A percentile compares a stretch with the other conserved stretches of the same genome.
phyloP scores from a whole-genome alignment of 2,329 filamentous ascomycete species.

The Monascus ruber region DNA sequence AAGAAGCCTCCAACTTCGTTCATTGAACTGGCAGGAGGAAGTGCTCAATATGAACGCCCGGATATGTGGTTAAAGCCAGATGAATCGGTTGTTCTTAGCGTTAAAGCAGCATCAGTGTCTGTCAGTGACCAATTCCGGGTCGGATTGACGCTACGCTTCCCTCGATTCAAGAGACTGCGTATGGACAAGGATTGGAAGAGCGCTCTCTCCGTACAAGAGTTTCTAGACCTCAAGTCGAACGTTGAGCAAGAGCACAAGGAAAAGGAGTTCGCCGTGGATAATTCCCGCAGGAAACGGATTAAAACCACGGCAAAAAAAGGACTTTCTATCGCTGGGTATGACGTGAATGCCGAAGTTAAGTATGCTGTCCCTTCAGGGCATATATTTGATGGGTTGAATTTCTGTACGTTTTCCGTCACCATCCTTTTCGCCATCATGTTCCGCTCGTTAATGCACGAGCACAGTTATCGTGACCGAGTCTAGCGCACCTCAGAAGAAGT shows the following conservation, averaged over 20 bases:
- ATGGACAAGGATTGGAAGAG: slow-evolving; percentile 76
- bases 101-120: slow-evolving; percentile 74
- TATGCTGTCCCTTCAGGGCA: slow-evolving; percentile 50
- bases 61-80: slow-evolving; percentile 88
- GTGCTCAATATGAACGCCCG: slow-evolving; percentile 63
- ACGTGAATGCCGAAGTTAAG: slow-evolving; percentile 36
- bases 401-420: slow-evolving; percentile 41
- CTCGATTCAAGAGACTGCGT: slow-evolving; percentile 71
- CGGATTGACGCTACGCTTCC: slow-evolving; percentile 73
- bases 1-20: slow-evolving; percentile 64
- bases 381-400: slow-evolving; percentile 64
- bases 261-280: slow-evolving; percentile 63
- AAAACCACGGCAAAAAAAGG: slow-evolving; percentile 49
- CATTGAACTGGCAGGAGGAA: slow-evolving; percentile 71
- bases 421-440: not conserved
- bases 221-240: slow-evolving; percentile 56
- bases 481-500: slow-evolving; percentile 55
- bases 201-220: slow-evolving; percentile 67
- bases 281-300: slow-evolving; percentile 51
- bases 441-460: slow-evolving; percentile 3
- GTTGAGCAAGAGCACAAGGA: slow-evolving; percentile 61
- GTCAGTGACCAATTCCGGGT: slow-evolving; percentile 67
- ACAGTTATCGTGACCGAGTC: slow-evolving; percentile 63
- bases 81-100: slow-evolving; percentile 76
- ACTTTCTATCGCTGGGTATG: slow-evolving; percentile 63